Percentiles rank a stretch among this genome's conserved stretches.
Evolutionary conservation across 2,329 filamentous ascomycete genomes (phyloP).

Genomic region (Karstenula rhodostoma): DNA sequence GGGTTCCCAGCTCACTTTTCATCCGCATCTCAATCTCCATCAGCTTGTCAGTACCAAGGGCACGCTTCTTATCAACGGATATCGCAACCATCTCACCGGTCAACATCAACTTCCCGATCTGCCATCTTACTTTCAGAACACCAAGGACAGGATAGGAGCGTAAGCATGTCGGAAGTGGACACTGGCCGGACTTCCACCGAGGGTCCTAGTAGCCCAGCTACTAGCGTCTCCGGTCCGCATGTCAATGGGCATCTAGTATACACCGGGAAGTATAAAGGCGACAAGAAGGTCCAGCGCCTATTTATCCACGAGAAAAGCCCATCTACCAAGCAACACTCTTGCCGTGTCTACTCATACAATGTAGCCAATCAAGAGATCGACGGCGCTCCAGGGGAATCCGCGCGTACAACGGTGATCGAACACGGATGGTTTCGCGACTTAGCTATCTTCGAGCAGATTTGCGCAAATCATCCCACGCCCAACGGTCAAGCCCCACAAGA

Average conservation of each 20-base stretch:
- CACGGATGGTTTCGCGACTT: conserved; percentile 5
- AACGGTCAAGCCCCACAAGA: not conserved
- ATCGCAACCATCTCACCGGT: not conserved
- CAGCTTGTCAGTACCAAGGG: not conserved
- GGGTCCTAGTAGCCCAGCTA: not conserved
- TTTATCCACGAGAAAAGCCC: not conserved
- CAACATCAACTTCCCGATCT: not conserved
- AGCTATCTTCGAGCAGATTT: not conserved
- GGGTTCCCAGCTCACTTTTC: not conserved
- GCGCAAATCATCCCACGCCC: not conserved
- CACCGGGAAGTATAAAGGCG: not conserved
- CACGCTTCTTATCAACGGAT: not conserved
- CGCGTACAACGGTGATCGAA: not conserved
- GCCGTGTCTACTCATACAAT: conserved; percentile 2
- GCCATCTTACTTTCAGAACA: not conserved
- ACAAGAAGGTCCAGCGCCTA: not conserved
- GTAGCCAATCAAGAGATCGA: not conserved
- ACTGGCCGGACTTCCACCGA: not conserved
- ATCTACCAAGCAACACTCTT: not conserved
- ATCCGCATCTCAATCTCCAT: not conserved
- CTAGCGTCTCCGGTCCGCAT: not conserved
- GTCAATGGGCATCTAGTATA: not conserved
- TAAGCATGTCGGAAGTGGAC: not conserved
- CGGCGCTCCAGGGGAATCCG: not conserved
- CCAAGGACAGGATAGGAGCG: not conserved